These are phyloP conservation scores for Camelina neglecta DNA, from an alignment of 345 rosid genomes.

Conservation along the genomic window DNA sequence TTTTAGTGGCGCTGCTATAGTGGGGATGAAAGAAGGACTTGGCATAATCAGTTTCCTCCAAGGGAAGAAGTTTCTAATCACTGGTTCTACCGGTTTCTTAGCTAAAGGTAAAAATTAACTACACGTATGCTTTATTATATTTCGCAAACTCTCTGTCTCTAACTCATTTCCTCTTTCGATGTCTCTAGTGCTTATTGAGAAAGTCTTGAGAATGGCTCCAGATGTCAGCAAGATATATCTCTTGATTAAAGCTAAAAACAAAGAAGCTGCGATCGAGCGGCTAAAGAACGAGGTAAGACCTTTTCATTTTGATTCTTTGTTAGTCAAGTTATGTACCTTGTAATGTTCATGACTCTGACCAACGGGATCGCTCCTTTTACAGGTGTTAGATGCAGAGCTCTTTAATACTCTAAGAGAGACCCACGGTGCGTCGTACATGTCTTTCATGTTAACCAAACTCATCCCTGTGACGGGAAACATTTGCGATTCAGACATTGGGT, in stretches of 20 bases:
- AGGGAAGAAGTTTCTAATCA: conserved; percentile 74
- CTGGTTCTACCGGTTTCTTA: conserved; percentile 95
- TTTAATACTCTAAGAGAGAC: conserved; percentile 73
- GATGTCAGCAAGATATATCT: conserved; percentile 88
- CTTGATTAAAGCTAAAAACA: conserved; percentile 73
- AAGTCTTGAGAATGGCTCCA: conserved; percentile 79
- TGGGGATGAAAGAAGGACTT: conserved; percentile 74
- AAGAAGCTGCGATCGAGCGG: conserved; percentile 79
- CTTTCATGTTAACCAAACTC: conserved; percentile 81
- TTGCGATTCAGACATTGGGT: conserved; percentile 68
- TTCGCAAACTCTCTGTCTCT: neutral
- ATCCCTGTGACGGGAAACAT: conserved; percentile 83
- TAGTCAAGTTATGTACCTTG: neutral
- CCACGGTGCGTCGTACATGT: conserved; percentile 73
- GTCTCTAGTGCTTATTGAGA: conserved; percentile 79
- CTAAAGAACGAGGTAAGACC: conserved; percentile 70
- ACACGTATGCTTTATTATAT: neutral
- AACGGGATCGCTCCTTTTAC: conserved; percentile 16
- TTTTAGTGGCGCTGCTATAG: conserved; percentile 49
- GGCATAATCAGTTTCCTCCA: conserved; percentile 84
- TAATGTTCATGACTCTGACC: conserved; percentile 22
- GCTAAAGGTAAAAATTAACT: conserved; percentile 66
- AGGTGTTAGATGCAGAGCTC: conserved; percentile 84
- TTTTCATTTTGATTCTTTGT: neutral
- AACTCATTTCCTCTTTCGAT: neutral